phyloP scores from a whole-genome alignment of 108 stramenopile species.

The Nitzschia putrida region DNA sequence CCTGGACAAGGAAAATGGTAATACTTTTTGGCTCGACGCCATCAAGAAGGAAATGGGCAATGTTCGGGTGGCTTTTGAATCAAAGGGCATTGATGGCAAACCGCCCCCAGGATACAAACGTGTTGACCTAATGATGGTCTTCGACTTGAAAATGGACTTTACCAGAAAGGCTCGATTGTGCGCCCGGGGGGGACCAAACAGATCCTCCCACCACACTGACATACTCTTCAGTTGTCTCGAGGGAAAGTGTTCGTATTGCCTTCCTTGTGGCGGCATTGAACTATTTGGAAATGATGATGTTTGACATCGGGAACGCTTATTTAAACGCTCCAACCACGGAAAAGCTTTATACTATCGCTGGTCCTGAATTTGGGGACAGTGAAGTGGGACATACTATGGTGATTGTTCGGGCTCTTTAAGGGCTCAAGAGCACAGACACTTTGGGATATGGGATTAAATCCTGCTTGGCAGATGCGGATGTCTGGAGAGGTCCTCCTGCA shows the following conservation, averaged over 20 bases:
- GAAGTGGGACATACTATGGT: slow-evolving; percentile 35
- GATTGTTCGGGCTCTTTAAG: slow-evolving; percentile 39
- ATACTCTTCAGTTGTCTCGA: slow-evolving; percentile 43
- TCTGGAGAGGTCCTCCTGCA: slow-evolving; percentile 3
- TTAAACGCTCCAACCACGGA: not conserved
- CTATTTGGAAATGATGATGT: slow-evolving; percentile 24
- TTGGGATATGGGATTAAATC: not conserved
- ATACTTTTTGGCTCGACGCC: slow-evolving; percentile 34
- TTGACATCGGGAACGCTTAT: slow-evolving; percentile 33
- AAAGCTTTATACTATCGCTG: not conserved
- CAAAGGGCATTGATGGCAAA: slow-evolving; percentile 12
- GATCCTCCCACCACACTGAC: slow-evolving; percentile 40
- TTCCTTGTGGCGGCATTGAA: slow-evolving; percentile 44
- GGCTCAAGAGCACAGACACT: not conserved
- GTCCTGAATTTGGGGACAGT: not conserved
- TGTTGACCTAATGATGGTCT: slow-evolving; percentile 46
- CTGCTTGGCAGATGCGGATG: not conserved
- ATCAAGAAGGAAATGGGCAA: slow-evolving; percentile 49
- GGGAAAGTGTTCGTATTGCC: slow-evolving; percentile 50
- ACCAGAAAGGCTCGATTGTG: slow-evolving; percentile 31
- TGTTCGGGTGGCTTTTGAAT: slow-evolving; percentile 39
- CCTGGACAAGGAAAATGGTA: slow-evolving; percentile 38
- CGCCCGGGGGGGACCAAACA: slow-evolving; percentile 36
- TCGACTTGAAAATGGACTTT: slow-evolving; percentile 32
- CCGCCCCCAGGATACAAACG: slow-evolving; percentile 41